These are phyloP conservation scores for Aspergillus phoenicis DNA, from an alignment of 2,329 filamentous ascomycete genomes.

Conservation along the genomic window DNA sequence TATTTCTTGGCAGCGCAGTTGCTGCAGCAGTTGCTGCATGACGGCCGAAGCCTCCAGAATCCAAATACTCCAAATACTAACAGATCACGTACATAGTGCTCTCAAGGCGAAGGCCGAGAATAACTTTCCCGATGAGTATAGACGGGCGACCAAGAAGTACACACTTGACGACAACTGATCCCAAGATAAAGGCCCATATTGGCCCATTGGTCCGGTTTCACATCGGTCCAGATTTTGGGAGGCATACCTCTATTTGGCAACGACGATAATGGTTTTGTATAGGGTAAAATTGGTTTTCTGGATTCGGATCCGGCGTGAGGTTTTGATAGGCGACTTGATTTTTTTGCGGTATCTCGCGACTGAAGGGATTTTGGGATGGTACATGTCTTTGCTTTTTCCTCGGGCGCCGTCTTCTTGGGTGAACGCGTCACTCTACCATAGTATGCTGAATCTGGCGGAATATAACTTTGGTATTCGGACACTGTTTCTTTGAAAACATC, in stretches of 20 bases:
- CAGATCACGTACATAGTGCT: slow-evolving; percentile 27
- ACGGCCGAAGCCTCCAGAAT: not conserved
- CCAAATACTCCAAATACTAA: slow-evolving; percentile 32
- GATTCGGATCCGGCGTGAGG: not conserved
- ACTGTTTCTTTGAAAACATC: not conserved
- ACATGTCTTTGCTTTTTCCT: slow-evolving; percentile 9
- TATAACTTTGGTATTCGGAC: slow-evolving; percentile 10
- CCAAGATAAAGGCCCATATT: not conserved
- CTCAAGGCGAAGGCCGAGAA: slow-evolving; percentile 47
- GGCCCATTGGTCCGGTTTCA: slow-evolving; percentile 21
- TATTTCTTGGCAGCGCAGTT: slow-evolving; percentile 36
- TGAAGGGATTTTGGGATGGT: slow-evolving; percentile 10
- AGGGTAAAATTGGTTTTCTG: not conserved
- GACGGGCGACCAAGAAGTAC: slow-evolving; percentile 46
- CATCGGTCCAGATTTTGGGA: slow-evolving; percentile 10
- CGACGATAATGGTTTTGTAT: not conserved
- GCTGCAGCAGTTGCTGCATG: not conserved
- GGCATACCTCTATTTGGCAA: slow-evolving; percentile 17
- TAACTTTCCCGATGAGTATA: slow-evolving; percentile 48
- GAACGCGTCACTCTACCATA: not conserved
- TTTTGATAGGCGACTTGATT: not conserved
- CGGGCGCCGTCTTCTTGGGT: slow-evolving; percentile 4
- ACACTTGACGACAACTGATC: slow-evolving; percentile 38
- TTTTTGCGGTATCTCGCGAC: not conserved
- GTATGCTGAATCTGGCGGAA: slow-evolving; percentile 8